Percentiles rank a stretch among this genome's conserved stretches.
These are phyloP conservation scores for Delonix regia DNA, from an alignment of 306 rosid genomes.

Conservation along the genomic window DNA sequence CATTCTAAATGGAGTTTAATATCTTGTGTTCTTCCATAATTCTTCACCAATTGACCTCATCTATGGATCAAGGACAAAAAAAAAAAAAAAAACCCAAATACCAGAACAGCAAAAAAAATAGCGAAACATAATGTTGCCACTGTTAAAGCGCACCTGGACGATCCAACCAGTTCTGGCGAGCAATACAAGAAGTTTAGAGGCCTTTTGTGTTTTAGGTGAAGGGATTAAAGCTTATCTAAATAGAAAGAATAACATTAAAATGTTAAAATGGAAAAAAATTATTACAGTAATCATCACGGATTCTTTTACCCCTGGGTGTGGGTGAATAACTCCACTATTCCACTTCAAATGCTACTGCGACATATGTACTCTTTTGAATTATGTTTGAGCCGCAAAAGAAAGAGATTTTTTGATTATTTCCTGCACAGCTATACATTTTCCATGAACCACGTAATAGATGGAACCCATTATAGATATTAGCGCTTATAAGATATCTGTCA, in stretches of 20 bases:
- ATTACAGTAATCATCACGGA: background rate
- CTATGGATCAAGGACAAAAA: too few relatives aligned
- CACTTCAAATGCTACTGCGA: background rate
- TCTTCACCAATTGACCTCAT: too few relatives aligned
- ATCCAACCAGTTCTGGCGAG: background rate
- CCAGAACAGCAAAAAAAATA: too few relatives aligned
- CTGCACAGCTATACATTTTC: background rate
- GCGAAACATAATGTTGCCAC: background rate
- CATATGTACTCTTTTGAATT: background rate
- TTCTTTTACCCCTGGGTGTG: background rate
- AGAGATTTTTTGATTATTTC: conserved; percentile 4
- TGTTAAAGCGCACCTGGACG: background rate
- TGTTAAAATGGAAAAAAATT: background rate
- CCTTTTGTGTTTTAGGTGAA: background rate
- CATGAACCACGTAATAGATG: background rate
- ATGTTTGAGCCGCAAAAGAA: background rate
- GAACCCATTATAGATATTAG: conserved; percentile 4
- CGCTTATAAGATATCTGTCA: conserved; percentile 1
- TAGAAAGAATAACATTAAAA: background rate
- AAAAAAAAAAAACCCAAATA: too few relatives aligned
- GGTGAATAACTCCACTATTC: background rate
- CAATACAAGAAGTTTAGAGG: background rate
- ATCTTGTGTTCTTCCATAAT: too few relatives aligned
- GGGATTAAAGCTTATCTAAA: background rate
- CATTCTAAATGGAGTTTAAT: too few relatives aligned